phyloP scores from a whole-genome alignment of 768 basidiomycete genomes.

The Hygrocybe coccinea region DNA sequence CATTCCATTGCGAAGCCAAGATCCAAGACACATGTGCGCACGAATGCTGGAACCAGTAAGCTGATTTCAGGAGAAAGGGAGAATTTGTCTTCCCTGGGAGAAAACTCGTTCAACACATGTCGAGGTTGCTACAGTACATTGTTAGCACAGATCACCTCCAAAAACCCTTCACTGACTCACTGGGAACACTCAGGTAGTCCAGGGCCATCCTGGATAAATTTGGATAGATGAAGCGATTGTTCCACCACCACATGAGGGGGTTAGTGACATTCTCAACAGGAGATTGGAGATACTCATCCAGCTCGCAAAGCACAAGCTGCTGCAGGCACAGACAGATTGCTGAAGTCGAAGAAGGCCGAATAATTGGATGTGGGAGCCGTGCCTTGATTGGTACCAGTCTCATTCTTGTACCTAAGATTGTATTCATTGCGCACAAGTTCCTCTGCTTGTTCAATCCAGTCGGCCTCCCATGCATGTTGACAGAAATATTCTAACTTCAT shows the following conservation, averaged over 20 bases:
- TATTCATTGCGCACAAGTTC: not conserved
- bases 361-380: not conserved
- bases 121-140: too few species aligned
- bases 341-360: not conserved
- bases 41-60: too few species aligned
- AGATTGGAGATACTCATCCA: constrained; percentile 18
- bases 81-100: too few species aligned
- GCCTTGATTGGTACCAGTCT: not conserved
- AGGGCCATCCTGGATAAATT: constrained; percentile 25
- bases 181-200: constrained; percentile 16
- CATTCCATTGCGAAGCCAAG: too few species aligned
- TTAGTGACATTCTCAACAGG: constrained; percentile 10
- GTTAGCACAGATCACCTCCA: too few species aligned
- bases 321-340: not conserved
- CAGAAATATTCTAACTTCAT: too few species aligned
- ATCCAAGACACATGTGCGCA: too few species aligned
- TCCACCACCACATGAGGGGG: constrained; percentile 21
- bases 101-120: too few species aligned
- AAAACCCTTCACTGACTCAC: not conserved
- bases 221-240: constrained; percentile 13
- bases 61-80: too few species aligned
- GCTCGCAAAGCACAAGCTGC: not conserved
- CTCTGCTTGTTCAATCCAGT: too few species aligned
- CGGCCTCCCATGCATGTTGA: too few species aligned
- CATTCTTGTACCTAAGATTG: not conserved